Conservation (phyloP, 257 asterid species). For the Ilex asprella region DNA sequence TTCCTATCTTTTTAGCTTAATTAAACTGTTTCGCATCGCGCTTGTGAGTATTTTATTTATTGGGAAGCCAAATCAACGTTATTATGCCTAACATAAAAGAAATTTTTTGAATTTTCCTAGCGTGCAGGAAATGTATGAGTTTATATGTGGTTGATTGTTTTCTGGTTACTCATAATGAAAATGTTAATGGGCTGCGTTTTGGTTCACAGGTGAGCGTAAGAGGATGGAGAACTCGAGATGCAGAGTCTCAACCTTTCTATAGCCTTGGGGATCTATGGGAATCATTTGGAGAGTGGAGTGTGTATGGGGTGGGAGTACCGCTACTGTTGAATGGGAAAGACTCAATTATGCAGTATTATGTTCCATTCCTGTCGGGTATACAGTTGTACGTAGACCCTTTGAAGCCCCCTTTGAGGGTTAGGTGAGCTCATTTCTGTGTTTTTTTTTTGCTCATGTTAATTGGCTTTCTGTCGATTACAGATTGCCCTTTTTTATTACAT, state of each 20-base stretch:
- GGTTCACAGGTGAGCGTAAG: constrained; percentile 36
- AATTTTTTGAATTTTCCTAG: neutral
- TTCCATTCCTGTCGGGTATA: constrained; percentile 74
- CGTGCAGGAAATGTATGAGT: neutral
- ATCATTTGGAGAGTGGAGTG: constrained; percentile 51
- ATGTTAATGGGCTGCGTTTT: constrained; percentile 1
- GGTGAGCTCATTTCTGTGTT: constrained; percentile 30
- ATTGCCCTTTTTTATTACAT: too few species aligned
- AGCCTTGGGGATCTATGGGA: constrained; percentile 67
- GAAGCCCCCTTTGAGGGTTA: constrained; percentile 28
- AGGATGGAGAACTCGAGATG: constrained; percentile 23
- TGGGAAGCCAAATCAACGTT: neutral
- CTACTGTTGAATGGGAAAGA: constrained; percentile 43
- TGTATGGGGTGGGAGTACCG: constrained; percentile 66
- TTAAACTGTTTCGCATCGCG: too few species aligned
- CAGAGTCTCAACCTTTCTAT: constrained; percentile 35
- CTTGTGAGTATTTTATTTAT: neutral
- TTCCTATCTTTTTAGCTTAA: too few species aligned
- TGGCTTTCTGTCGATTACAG: too few species aligned
- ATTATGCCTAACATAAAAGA: neutral
- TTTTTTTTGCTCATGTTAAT: neutral
- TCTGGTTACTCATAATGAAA: neutral
- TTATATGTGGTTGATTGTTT: neutral
- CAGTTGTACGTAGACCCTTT: constrained; percentile 55
- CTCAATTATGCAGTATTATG: constrained; percentile 53